phyloP scores from a whole-genome alignment of 2,329 filamentous ascomycete species.

The Dothideomycetes sp. region DNA sequence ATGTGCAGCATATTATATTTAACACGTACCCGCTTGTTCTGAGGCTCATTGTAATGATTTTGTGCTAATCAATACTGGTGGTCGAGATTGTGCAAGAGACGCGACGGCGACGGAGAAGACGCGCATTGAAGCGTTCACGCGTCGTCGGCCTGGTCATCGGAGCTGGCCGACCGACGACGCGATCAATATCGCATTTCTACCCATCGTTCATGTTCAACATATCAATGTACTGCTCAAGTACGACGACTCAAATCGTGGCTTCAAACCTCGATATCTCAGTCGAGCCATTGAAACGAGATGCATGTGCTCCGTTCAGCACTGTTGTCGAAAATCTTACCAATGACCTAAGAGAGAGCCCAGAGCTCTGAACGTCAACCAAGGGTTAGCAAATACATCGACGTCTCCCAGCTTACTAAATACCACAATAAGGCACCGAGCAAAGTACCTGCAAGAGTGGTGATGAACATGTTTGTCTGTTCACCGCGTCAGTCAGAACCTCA shows the following conservation, averaged over 20 bases:
- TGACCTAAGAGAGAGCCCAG: constrained; percentile 29
- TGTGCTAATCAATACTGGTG: not conserved
- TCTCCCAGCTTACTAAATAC: constrained; percentile 63
- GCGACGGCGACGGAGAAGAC: not conserved
- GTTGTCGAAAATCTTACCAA: constrained; percentile 60
- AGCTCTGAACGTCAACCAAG: constrained; percentile 65
- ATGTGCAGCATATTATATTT: no score
- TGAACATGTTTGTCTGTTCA: constrained; percentile 86
- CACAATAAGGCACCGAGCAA: constrained; percentile 59
- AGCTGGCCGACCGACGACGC: not conserved
- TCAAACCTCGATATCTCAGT: constrained; percentile 43
- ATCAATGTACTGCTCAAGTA: constrained; percentile 7
- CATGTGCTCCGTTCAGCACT: constrained; percentile 73
- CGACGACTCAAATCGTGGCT: constrained; percentile 32
- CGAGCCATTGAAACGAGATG: constrained; percentile 55
- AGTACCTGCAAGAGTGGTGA: constrained; percentile 49
- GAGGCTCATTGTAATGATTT: constrained; percentile 7
- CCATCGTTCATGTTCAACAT: not conserved
- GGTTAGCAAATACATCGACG: constrained; percentile 78
- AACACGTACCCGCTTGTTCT: not conserved
- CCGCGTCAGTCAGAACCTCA: constrained; percentile 45
- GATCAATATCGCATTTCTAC: not conserved
- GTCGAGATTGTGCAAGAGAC: no score
- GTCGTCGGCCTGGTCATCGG: not conserved
- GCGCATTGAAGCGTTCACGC: not conserved